These are phyloP conservation scores for Saccharomyces pastorianus DNA, from an alignment of 1,139 yeast species.

Conservation along the genomic window DNA sequence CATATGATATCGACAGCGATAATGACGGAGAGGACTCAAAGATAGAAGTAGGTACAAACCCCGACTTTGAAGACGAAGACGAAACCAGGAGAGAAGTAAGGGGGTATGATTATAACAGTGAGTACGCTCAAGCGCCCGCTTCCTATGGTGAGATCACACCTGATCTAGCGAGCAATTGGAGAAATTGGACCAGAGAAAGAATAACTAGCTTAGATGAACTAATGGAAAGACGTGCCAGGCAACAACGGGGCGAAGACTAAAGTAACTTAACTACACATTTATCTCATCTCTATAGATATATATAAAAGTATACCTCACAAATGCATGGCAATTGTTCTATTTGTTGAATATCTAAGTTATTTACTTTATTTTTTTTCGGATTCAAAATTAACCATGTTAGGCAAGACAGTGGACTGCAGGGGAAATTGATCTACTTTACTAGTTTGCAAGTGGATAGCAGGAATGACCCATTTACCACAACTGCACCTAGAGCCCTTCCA, in stretches of 20 bases:
- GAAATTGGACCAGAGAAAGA: not conserved
- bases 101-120: constrained; percentile 4
- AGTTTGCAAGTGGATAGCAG: constrained; percentile 75
- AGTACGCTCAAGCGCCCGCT: not conserved
- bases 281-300: not conserved
- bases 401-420: constrained; percentile 17
- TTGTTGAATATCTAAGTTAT: not conserved
- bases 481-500: constrained; percentile 95
- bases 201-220: not conserved
- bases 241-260: not conserved
- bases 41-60: not conserved
- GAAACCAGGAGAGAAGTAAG: constrained; percentile 5
- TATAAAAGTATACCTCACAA: not conserved
- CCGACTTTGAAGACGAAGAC: not conserved
- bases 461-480: constrained; percentile 93
- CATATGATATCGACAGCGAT: constrained; percentile 15
- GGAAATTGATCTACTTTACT: constrained; percentile 69
- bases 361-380: constrained; percentile 2
- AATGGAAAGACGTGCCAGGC: not conserved
- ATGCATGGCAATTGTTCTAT: not conserved
- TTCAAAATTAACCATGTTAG: constrained; percentile 24
- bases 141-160: not conserved
- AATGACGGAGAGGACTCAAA: constrained; percentile 6
- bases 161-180: not conserved
- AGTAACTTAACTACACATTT: not conserved